Conservation (phyloP, 1,284 basidiomycete genomes). For the Prillingera fragicola region DNA sequence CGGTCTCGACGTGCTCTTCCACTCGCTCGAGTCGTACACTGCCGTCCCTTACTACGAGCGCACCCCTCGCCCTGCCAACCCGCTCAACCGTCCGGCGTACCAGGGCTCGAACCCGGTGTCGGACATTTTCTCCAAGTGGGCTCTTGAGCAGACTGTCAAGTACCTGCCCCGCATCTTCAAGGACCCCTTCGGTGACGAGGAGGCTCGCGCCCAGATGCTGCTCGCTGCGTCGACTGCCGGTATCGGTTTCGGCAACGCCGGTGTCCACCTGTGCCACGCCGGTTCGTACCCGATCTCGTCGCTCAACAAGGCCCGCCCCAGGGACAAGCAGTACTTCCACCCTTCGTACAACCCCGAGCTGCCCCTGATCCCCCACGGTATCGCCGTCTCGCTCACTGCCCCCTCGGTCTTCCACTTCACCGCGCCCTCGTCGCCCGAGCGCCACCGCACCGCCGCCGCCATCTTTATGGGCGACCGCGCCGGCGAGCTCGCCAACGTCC, state of each 20-base stretch:
- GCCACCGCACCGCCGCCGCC: conserved; percentile 81
- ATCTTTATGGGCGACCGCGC: conserved; percentile 70
- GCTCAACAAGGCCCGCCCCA: conserved; percentile 85
- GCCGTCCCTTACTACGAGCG: conserved; percentile 67
- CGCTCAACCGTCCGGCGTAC: conserved; percentile 75
- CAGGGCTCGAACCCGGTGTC: conserved; percentile 95
- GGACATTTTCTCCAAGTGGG: conserved; percentile 95
- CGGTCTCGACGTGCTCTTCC: conserved; percentile 90
- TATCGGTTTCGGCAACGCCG: conserved; percentile 91
- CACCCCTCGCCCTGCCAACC: conserved; percentile 80
- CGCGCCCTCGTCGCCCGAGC: conserved; percentile 79
- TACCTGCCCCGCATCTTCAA: conserved; percentile 82
- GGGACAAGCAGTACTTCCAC: conserved; percentile 66
- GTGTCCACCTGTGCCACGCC: conserved; percentile 71
- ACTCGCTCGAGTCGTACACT: conserved; percentile 72
- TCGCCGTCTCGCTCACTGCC: conserved; percentile 83
- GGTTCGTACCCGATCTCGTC: conserved; percentile 64
- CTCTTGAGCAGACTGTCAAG: conserved; percentile 81
- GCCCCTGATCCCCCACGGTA: conserved; percentile 88
- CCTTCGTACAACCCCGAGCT: conserved; percentile 72
- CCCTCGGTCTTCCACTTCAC: conserved; percentile 89
- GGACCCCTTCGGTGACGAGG: conserved; percentile 64
- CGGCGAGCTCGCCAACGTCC: conserved; percentile 64
- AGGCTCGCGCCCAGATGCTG: conserved; percentile 87
- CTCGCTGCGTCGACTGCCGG: conserved; percentile 62